Evolutionary conservation across 306 rosid species (phyloP).

Genomic region (Erythrophleum fordii): DNA sequence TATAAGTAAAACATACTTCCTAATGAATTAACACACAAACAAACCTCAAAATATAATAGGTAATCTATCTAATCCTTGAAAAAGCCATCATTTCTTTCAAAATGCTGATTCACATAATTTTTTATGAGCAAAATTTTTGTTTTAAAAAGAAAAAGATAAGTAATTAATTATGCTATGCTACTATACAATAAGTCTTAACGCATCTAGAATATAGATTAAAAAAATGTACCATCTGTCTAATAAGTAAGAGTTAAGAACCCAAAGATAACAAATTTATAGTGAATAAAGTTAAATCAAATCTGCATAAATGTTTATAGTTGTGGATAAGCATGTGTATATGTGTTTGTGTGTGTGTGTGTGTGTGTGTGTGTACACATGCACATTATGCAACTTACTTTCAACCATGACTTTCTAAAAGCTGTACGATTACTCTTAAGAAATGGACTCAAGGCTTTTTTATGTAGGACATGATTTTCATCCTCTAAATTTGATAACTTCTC

Average conservation of each 20-base stretch:
- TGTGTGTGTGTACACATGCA: too few species aligned
- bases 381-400: constrained; percentile 63
- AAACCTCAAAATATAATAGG: too few species aligned
- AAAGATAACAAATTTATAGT: constrained; percentile 13
- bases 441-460: constrained; percentile 71
- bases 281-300: constrained; percentile 20
- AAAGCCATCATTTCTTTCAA: too few species aligned
- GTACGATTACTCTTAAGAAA: constrained; percentile 73
- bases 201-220: constrained; percentile 14
- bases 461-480: constrained; percentile 85
- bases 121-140: too few species aligned
- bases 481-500: constrained; percentile 70
- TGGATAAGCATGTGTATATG: too few species aligned
- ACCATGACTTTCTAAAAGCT: constrained; percentile 58
- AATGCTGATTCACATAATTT: too few species aligned
- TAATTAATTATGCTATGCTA: constrained; percentile 23
- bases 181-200: constrained; percentile 19
- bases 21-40: too few species aligned
- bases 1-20: too few species aligned
- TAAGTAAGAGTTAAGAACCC: constrained; percentile 14
- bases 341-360: too few species aligned
- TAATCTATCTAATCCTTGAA: too few species aligned
- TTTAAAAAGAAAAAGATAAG: constrained; percentile 28
- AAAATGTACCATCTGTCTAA: background rate
- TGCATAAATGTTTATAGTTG: background rate